A percentile compares a stretch with the other conserved stretches of the same genome.
Evolutionary conservation across 2,329 filamentous ascomycete genomes (phyloP).

Genomic region (Botrytis medusae): DNA sequence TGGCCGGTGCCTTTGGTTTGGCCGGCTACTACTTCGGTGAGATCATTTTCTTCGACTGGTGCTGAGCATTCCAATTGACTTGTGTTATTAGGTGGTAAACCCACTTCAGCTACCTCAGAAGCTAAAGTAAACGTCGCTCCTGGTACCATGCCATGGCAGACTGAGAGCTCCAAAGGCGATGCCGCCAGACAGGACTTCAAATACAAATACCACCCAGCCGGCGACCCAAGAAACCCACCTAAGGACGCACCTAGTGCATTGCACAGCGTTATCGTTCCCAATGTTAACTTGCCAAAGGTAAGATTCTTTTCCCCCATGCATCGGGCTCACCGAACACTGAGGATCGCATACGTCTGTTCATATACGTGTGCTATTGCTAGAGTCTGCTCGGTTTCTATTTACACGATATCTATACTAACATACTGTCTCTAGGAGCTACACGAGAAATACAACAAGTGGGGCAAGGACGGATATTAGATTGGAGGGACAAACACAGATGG

Average conservation of each 20-base stretch:
- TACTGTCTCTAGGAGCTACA: constrained; percentile 67
- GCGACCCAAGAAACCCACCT: constrained; percentile 71
- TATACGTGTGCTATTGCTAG: background rate
- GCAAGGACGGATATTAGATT: constrained; percentile 78
- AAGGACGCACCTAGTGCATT: constrained; percentile 92
- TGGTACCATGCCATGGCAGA: constrained; percentile 90
- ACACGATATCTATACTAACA: constrained; percentile 24
- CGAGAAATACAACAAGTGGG: constrained; percentile 99
- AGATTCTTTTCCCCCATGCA: constrained; percentile 32
- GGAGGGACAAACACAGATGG: constrained; percentile 35
- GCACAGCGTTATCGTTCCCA: constrained; percentile 91
- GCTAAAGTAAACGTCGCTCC: constrained; percentile 70
- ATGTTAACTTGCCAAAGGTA: constrained; percentile 90
- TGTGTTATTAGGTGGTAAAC: constrained; percentile 65
- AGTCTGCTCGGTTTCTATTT: background rate
- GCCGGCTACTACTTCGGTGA: constrained; percentile 88
- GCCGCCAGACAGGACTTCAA: constrained; percentile 56
- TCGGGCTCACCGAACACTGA: background rate
- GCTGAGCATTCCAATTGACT: constrained; percentile 30
- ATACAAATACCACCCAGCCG: constrained; percentile 67
- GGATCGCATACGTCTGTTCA: too few species aligned
- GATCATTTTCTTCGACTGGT: constrained; percentile 16
- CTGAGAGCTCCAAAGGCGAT: constrained; percentile 61
- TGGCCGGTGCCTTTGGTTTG: constrained; percentile 83
- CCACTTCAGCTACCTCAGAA: constrained; percentile 83